These are phyloP conservation scores for Fusarium nurragi DNA, from an alignment of 2,329 filamentous ascomycete genomes.

Conservation along the genomic window DNA sequence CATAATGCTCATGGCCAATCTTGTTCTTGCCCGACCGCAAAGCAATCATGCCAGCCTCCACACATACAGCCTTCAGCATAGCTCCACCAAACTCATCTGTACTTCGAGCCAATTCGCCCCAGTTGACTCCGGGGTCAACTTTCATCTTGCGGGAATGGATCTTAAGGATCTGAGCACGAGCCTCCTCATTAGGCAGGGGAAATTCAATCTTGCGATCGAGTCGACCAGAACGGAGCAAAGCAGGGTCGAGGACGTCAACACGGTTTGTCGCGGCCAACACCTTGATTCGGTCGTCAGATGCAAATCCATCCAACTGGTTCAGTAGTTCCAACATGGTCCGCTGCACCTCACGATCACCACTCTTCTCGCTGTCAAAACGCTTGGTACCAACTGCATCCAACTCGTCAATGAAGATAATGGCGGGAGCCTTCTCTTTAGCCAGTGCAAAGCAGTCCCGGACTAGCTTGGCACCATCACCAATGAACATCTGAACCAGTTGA, in stretches of 20 bases:
- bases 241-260: slow-evolving; percentile 92
- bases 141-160: slow-evolving; percentile 99
- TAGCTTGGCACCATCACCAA: slow-evolving; percentile 96
- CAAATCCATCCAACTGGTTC: slow-evolving; percentile 98
- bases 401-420: slow-evolving; percentile 99
- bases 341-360: slow-evolving; percentile 96
- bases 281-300: slow-evolving; percentile 96
- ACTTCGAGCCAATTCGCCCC: slow-evolving; percentile 92
- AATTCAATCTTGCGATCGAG: slow-evolving; percentile 98
- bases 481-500: slow-evolving; percentile 99
- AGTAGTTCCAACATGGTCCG: slow-evolving; percentile 98
- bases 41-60: slow-evolving; percentile 99
- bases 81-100: slow-evolving; percentile 99
- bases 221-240: slow-evolving; percentile 88
- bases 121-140: slow-evolving; percentile 92
- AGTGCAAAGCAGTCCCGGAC: slow-evolving; percentile 97
- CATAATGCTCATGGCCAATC: slow-evolving; percentile 98
- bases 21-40: slow-evolving; percentile 93
- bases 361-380: slow-evolving; percentile 98
- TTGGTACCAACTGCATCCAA: slow-evolving; percentile 98
- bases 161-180: slow-evolving; percentile 93
- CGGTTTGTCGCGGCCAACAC: slow-evolving; percentile 94
- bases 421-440: slow-evolving; percentile 97
- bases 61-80: slow-evolving; percentile 97
- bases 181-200: slow-evolving; percentile 96